phyloP scores from a whole-genome alignment of 2,329 filamentous ascomycete genomes.

The Aulographum hederae region DNA sequence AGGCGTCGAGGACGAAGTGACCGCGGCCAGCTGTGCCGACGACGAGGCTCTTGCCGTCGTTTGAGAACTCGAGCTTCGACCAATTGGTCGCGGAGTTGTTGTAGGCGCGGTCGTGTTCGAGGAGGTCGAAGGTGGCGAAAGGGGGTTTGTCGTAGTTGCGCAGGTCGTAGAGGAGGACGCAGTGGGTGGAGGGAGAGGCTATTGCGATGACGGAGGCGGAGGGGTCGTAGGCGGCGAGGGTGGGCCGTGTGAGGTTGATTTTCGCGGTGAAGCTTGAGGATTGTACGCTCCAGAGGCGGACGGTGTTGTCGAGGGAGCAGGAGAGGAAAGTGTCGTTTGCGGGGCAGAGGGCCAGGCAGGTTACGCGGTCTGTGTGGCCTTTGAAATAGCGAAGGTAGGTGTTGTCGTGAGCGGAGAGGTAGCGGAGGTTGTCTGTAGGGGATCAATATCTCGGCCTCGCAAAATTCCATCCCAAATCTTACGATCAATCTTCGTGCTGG shows the following conservation, averaged over 20 bases:
- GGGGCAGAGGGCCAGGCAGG: conserved; percentile 66
- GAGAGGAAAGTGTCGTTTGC: conserved; percentile 84
- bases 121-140: conserved; percentile 69
- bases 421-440: conserved; percentile 57
- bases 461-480: conserved; percentile 9
- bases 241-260: conserved; percentile 62
- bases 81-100: conserved; percentile 41
- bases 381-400: conserved; percentile 92
- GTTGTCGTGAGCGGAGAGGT: conserved; percentile 85
- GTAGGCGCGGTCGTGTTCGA: conserved; percentile 39
- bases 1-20: conserved; percentile 88
- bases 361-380: conserved; percentile 73
- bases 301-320: conserved; percentile 76
- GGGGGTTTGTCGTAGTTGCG: conserved; percentile 87
- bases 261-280: conserved; percentile 66
- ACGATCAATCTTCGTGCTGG: conserved; percentile 88
- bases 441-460: background rate
- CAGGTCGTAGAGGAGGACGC: conserved; percentile 77
- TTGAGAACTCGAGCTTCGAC: conserved; percentile 89
- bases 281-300: conserved; percentile 75
- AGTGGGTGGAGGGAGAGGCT: conserved; percentile 61
- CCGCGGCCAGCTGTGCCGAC: conserved; percentile 68
- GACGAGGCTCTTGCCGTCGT: conserved; percentile 78
- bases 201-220: conserved; percentile 85
- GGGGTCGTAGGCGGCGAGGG: conserved; percentile 78